phyloP scores from a whole-genome alignment of 2,329 filamentous ascomycete genomes.

The Penicillium carneum region DNA sequence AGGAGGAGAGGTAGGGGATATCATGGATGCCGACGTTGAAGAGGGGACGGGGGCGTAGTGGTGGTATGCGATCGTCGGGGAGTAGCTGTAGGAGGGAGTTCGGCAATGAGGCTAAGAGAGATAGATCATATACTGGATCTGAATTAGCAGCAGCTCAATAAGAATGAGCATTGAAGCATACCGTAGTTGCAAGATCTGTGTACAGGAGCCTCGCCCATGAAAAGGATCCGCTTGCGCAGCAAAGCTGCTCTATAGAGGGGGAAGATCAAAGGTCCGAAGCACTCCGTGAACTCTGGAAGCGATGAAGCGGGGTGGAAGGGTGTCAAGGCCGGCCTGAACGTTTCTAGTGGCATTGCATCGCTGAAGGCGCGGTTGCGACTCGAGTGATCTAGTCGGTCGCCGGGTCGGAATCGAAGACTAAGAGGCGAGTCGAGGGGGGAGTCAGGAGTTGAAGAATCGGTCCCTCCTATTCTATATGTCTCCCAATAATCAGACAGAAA shows the following conservation, averaged over 20 bases:
- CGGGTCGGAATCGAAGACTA: slow-evolving; percentile 61
- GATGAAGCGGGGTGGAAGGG: slow-evolving; percentile 86
- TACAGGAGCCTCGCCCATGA: slow-evolving; percentile 85
- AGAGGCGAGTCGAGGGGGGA: slow-evolving; percentile 62
- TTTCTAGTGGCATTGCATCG: slow-evolving; percentile 52
- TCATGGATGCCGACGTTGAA: slow-evolving; percentile 94
- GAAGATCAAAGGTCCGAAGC: slow-evolving; percentile 90
- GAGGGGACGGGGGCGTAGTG: slow-evolving; percentile 75
- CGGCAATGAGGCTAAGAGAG: slow-evolving; percentile 89
- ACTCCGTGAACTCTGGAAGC: slow-evolving; percentile 76
- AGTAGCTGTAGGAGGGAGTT: slow-evolving; percentile 73
- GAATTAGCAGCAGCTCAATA: slow-evolving; percentile 32
- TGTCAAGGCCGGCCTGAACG: slow-evolving; percentile 67
- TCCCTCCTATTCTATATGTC: slow-evolving; percentile 48
- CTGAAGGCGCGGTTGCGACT: slow-evolving; percentile 51
- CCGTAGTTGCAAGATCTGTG: slow-evolving; percentile 87
- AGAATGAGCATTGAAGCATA: slow-evolving; percentile 50
- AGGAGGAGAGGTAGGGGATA: slow-evolving; percentile 77
- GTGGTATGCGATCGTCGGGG: slow-evolving; percentile 66
- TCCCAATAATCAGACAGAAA: slow-evolving; percentile 84
- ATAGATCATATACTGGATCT: slow-evolving; percentile 82
- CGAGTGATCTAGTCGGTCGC: slow-evolving; percentile 50
- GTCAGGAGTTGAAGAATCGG: slow-evolving; percentile 50
- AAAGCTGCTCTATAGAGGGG: slow-evolving; percentile 87
- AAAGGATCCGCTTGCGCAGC: slow-evolving; percentile 83